These are phyloP conservation scores for Eustoma russellianum DNA, from an alignment of 257 asterid genomes.

Conservation along the genomic window DNA sequence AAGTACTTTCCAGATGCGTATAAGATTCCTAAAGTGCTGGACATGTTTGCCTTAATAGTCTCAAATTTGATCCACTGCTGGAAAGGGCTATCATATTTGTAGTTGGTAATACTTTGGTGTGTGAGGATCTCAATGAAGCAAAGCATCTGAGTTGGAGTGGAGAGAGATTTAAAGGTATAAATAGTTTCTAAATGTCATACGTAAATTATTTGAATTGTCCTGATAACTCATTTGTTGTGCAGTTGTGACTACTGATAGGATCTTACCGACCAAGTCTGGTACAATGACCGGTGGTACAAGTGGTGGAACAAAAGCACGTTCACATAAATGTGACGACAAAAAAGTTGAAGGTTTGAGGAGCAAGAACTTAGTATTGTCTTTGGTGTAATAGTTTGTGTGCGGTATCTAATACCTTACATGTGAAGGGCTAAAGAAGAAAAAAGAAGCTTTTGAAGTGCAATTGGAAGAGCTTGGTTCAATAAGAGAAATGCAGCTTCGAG, in stretches of 20 bases:
- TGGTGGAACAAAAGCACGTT: constrained; percentile 98
- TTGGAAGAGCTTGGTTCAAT: constrained; percentile 92
- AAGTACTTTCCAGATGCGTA: too few relatives aligned
- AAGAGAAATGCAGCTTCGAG: constrained; percentile 96
- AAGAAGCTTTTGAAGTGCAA: constrained; percentile 67
- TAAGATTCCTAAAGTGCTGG: constrained; percentile 5
- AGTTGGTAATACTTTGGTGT: constrained; percentile 92
- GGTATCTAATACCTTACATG: constrained; percentile 14
- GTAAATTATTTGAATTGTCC: neutral
- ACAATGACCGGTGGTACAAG: constrained; percentile 99
- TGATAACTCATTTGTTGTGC: constrained; percentile 12
- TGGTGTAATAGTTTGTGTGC: constrained; percentile 5
- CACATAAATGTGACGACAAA: constrained; percentile 98
- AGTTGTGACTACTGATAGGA: constrained; percentile 98
- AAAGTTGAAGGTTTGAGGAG: constrained; percentile 62
- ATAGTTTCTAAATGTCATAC: too few relatives aligned
- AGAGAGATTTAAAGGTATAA: constrained; percentile 74
- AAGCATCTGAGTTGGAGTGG: constrained; percentile 95
- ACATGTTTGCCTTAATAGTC: constrained; percentile 42
- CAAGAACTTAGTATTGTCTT: constrained; percentile 4
- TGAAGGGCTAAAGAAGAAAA: constrained; percentile 81
- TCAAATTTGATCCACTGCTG: constrained; percentile 62
- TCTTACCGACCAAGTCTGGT: constrained; percentile 86
- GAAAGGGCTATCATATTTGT: constrained; percentile 92
- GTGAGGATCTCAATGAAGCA: constrained; percentile 90